These are phyloP conservation scores for Adansonia grandidieri DNA, from an alignment of 441 rosid species.

Conservation along the genomic window DNA sequence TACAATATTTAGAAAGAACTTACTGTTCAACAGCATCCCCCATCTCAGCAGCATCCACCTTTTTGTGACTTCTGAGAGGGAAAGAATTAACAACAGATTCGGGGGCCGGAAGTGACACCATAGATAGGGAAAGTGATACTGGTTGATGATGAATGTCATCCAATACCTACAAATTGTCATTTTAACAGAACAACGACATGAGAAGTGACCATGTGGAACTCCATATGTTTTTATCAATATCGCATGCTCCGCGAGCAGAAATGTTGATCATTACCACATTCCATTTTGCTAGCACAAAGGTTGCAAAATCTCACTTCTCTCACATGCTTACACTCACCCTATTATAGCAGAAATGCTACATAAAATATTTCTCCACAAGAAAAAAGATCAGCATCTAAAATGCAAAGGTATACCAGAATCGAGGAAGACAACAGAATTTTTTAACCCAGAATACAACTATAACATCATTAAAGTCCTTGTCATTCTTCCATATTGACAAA, in stretches of 20 bases:
- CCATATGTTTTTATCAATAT: neutral
- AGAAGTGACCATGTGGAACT: neutral
- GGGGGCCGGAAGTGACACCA: conserved; percentile 60
- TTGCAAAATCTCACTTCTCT: neutral
- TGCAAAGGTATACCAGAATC: neutral
- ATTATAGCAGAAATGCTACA: neutral
- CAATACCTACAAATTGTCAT: conserved; percentile 53
- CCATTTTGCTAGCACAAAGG: neutral
- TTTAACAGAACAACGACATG: conserved; percentile 10
- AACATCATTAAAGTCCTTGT: neutral
- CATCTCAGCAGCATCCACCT: conserved; percentile 31
- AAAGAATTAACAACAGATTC: conserved; percentile 69
- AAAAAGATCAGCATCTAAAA: neutral
- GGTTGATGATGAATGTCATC: conserved; percentile 76
- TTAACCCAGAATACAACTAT: neutral
- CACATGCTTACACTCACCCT: neutral
- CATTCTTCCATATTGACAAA: neutral
- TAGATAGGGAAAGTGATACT: conserved; percentile 52
- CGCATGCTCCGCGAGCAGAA: neutral
- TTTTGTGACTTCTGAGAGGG: conserved; percentile 60
- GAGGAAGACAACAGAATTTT: neutral
- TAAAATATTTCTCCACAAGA: neutral
- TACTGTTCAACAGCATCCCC: conserved; percentile 58
- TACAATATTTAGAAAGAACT: conserved; percentile 29
- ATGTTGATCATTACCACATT: neutral